Percentiles rank a stretch among this genome's conserved stretches.
Conservation (phyloP, 768 basidiomycete genomes). For the Lanmaoa pseudosensibilis region DNA sequence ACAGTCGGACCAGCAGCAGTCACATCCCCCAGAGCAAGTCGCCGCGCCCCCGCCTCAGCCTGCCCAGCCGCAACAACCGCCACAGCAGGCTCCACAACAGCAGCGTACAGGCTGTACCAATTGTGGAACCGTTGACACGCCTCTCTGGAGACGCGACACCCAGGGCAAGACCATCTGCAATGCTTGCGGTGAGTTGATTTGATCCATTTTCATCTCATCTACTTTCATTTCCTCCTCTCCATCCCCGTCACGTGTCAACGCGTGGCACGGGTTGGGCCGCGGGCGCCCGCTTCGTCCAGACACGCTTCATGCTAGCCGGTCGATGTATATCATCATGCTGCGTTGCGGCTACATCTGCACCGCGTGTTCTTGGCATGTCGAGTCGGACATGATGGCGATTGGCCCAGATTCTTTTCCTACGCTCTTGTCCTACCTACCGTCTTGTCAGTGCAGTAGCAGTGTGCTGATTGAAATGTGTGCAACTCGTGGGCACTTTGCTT, state of each 20-base stretch:
- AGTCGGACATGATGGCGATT: conserved; percentile 36
- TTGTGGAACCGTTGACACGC: conserved; percentile 76
- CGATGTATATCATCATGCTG: conserved; percentile 36
- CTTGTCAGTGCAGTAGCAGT: conserved; percentile 36
- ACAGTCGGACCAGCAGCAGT: conserved; percentile 16
- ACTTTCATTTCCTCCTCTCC: conserved; percentile 33
- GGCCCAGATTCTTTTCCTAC: conserved; percentile 33
- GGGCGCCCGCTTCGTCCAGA: conserved; percentile 31
- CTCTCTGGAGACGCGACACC: conserved; percentile 80
- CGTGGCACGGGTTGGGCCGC: conserved; percentile 33
- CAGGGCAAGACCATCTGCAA: conserved; percentile 87
- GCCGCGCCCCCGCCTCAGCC: conserved; percentile 28
- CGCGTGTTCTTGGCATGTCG: conserved; percentile 38
- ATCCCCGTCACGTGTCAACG: conserved; percentile 41
- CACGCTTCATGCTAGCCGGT: conserved; percentile 29
- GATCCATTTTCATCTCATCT: conserved; percentile 34
- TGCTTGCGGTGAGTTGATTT: conserved; percentile 73
- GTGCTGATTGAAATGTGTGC: conserved; percentile 42
- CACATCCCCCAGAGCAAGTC: conserved; percentile 27
- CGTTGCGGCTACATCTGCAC: conserved; percentile 31
- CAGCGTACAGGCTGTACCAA: conserved; percentile 58
- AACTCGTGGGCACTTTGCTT: conserved; percentile 38
- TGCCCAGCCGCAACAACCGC: conserved; percentile 21
- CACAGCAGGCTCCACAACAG: conserved; percentile 35
- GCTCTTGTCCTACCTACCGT: conserved; percentile 34